Evolutionary conservation across 2,329 filamentous ascomycete genomes (phyloP).

Genomic region (Aureobasidium sp.): DNA sequence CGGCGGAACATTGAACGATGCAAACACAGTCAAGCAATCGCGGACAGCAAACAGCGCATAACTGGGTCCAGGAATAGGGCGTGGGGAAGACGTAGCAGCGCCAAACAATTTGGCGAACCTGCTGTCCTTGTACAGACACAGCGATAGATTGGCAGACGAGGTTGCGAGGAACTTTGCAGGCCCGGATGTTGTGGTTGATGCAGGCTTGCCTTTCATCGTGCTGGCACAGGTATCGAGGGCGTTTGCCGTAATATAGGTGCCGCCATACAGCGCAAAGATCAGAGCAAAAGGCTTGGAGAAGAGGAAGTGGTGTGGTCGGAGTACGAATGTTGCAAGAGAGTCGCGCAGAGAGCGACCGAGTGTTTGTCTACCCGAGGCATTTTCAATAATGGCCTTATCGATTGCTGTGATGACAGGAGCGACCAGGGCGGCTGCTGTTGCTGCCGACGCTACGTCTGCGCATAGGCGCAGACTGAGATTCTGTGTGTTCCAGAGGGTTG

Average conservation of each 20-base stretch:
- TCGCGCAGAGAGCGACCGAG: slow-evolving; percentile 53
- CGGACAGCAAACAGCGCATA: slow-evolving; percentile 74
- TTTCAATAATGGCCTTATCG: slow-evolving; percentile 80
- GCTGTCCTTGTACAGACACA: slow-evolving; percentile 86
- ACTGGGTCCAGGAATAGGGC: slow-evolving; percentile 58
- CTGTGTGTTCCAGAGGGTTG: slow-evolving; percentile 62
- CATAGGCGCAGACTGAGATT: slow-evolving; percentile 61
- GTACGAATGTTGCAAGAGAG: slow-evolving; percentile 51
- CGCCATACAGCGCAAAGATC: slow-evolving; percentile 67
- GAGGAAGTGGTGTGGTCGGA: slow-evolving; percentile 55
- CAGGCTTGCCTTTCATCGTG: slow-evolving; percentile 51
- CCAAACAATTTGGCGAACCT: slow-evolving; percentile 80
- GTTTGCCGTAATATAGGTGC: slow-evolving; percentile 87
- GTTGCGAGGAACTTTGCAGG: slow-evolving; percentile 75
- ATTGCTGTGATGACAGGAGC: slow-evolving; percentile 83
- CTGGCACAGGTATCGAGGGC: slow-evolving; percentile 71
- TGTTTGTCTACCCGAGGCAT: slow-evolving; percentile 62
- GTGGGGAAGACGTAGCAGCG: slow-evolving; percentile 42
- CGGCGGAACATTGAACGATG: slow-evolving; percentile 82
- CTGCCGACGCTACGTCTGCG: slow-evolving; percentile 62
- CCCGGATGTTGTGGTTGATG: slow-evolving; percentile 62
- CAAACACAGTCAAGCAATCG: slow-evolving; percentile 85
- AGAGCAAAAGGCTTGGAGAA: slow-evolving; percentile 61
- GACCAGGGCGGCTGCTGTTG: slow-evolving; percentile 65
- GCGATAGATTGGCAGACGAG: slow-evolving; percentile 70